These are phyloP conservation scores for Aspergillus nanangensis DNA, from an alignment of 495 filamentous ascomycete species.

Conservation along the genomic window DNA sequence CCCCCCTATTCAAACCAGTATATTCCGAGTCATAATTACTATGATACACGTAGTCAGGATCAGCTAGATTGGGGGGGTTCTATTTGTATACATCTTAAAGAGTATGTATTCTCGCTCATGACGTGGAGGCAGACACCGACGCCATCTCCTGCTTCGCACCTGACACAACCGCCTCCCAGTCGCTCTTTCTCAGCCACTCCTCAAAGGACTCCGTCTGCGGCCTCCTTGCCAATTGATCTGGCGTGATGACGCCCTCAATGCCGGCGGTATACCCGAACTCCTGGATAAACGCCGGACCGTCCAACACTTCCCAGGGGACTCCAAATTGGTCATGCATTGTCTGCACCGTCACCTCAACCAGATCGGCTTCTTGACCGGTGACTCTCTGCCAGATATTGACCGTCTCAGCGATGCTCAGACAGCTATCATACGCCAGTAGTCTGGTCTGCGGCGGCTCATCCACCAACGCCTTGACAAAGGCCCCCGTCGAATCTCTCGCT, in stretches of 20 bases:
- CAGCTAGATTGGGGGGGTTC: too few species aligned
- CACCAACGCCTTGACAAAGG: slow-evolving; percentile 38
- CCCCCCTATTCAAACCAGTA: too few species aligned
- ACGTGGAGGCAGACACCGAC: too few species aligned
- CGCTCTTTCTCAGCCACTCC: slow-evolving; percentile 23
- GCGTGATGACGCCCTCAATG: slow-evolving; percentile 26
- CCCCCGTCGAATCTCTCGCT: slow-evolving; percentile 30
- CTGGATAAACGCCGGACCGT: slow-evolving; percentile 25
- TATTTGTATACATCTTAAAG: too few species aligned
- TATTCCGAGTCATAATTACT: too few species aligned
- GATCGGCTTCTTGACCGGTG: slow-evolving; percentile 23
- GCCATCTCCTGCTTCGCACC: slow-evolving; percentile 2
- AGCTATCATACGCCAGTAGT: slow-evolving; percentile 40
- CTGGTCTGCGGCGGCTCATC: slow-evolving; percentile 31
- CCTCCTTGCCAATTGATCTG: slow-evolving; percentile 24
- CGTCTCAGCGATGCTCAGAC: slow-evolving; percentile 23
- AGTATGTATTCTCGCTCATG: too few species aligned
- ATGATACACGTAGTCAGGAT: too few species aligned
- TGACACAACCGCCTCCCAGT: slow-evolving; percentile 6
- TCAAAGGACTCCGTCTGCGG: slow-evolving; percentile 24
- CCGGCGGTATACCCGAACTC: slow-evolving; percentile 41
- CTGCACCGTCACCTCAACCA: slow-evolving; percentile 23
- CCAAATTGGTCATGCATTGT: slow-evolving; percentile 29
- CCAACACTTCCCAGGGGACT: slow-evolving; percentile 32
- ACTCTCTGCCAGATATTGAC: slow-evolving; percentile 26